Base-by-base conservation (phyloP, 2,329 filamentous ascomycete genomes). In the Calonectria hongkongensis region DNA sequence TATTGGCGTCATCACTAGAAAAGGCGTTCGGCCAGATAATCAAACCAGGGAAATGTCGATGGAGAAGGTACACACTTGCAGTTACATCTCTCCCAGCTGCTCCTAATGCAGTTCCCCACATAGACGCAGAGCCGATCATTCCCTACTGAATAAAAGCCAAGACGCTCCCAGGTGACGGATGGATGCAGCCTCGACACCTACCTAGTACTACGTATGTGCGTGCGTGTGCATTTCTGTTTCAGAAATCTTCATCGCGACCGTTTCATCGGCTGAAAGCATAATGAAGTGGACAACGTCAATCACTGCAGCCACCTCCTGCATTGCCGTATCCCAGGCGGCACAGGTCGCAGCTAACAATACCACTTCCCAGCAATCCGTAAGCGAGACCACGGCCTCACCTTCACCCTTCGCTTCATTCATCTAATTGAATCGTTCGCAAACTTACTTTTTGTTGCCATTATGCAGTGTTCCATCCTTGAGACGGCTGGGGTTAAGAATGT, bases 221-320 rank as follows among this genome's bases (percentile, higher is more conserved):
- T 60, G 36, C 36, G 33, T 27, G 54, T 60, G 54, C 54, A 60
- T 39, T 60, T 60, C 36, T 41, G 54, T 60, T 60, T 60, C 54
- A 41, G 54, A 60, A 60, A 60, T 21, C 54, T 60, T 60, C 54
- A 41, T 41, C 21, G 54, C 39, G 13, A 60, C 54, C 54, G 54
- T 60, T 60, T 41, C 54, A 60, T 41, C 54, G 36, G 21, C 54
- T 36, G 21, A 58, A 67, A 56, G 65, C 48, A 67, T 54, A 67
- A 60, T 60, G 54, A 60, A 60, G 54, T 60, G 54, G 54, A 60
- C 54, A 36, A 10, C 36, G 54, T 60, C 54, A 25, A 60, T 60
- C 54, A 27, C 54, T 7, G 54, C 33, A 21, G 54, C 54, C 39
- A 16, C 54, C 33, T 39, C 54, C n/a, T 58, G 33, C 54, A 25